Base-by-base conservation (phyloP, 2,329 filamentous ascomycete species). In the Sphaerostilbella broomeana region DNA sequence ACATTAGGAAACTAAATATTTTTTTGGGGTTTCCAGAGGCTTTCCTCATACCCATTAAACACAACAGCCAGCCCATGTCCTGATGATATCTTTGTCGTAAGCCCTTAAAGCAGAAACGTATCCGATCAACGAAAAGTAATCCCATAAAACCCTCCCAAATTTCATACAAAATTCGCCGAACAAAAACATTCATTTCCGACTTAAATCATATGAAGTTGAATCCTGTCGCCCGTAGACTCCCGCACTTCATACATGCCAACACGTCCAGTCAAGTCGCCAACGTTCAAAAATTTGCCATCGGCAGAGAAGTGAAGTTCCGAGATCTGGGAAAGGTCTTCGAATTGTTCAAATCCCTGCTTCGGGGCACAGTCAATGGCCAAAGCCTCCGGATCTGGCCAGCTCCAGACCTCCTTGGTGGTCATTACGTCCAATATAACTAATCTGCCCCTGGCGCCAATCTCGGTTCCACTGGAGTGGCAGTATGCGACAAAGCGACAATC, bases 401-500 rank as follows among this genome's bases (percentile, higher is more conserved):
- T 59, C 62, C 63, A 67, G 7, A 65, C 47, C 46, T 61, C 54
- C 10, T 52, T 47, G 4, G 60, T 59, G 4, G 56, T 59, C 38
- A 56, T 57, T 12, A 62, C 58, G 33, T 67, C 63, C n/a, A 67
- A 40, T 8, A 67, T 53, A 18, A 56, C 58, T 5, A 67, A 38
- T 15, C 48, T 55, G 5, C 61, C 61, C 11, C 60, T 44, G 1
- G 55, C 55, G 7, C 59, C 58, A 10, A 54, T 52, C 4, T 52
- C 57, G 2, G 57, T 53, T 6, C 57, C 59, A 12, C 51, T 53
- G 2, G 57, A 51, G 31, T 65, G 54, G 47, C 62, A 65, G 45
- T 64, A 67, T 1, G 62, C 63, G 15, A 66, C 57, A 28, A 58
- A 62, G 5, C 62, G 56, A 37, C 63, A 66, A 47, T 66, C 62